Conservation (phyloP, 2,329 filamentous ascomycete species). For the Parascedosporium putredinis region DNA sequence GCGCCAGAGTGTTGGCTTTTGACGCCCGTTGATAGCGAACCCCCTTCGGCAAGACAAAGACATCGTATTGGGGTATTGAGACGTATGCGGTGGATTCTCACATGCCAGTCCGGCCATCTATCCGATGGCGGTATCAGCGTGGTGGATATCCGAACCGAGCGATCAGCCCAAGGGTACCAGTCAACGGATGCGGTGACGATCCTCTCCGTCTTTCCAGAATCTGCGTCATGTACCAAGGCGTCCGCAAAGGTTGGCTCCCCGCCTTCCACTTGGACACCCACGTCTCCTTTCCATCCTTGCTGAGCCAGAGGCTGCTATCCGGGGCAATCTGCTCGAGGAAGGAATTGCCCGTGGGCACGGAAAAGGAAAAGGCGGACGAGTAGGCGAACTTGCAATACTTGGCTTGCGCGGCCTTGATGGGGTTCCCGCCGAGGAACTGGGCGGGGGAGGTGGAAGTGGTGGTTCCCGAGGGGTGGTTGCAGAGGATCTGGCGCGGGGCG, state of each 20-base stretch:
- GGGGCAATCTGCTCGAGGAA: slow-evolving; percentile 23
- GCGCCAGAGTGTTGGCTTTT: background rate
- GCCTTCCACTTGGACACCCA: slow-evolving; percentile 22
- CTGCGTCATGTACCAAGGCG: background rate
- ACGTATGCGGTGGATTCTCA: slow-evolving; percentile 16
- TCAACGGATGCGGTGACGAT: slow-evolving; percentile 4
- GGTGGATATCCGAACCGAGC: slow-evolving; percentile 17
- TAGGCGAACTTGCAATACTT: slow-evolving; percentile 39
- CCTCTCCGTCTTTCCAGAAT: background rate
- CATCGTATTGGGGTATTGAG: background rate
- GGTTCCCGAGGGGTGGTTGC: slow-evolving; percentile 22
- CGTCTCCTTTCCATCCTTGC: slow-evolving; percentile 19
- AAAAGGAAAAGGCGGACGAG: slow-evolving; percentile 35
- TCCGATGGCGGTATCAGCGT: slow-evolving; percentile 18
- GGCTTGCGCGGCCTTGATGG: slow-evolving; percentile 28
- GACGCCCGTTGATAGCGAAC: slow-evolving; percentile 14
- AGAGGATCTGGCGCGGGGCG: slow-evolving; percentile 33
- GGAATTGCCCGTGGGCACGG: slow-evolving; percentile 26
- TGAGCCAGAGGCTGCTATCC: slow-evolving; percentile 21
- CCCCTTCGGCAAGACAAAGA: slow-evolving; percentile 14
- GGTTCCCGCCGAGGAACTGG: slow-evolving; percentile 24
- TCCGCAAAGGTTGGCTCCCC: slow-evolving; percentile 10
- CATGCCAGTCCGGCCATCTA: slow-evolving; percentile 25
- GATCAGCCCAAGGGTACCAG: slow-evolving; percentile 20
- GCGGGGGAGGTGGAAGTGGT: slow-evolving; percentile 33